These are phyloP conservation scores for Aspergillus awamori DNA, from an alignment of 2,329 filamentous ascomycete species.

Conservation along the genomic window DNA sequence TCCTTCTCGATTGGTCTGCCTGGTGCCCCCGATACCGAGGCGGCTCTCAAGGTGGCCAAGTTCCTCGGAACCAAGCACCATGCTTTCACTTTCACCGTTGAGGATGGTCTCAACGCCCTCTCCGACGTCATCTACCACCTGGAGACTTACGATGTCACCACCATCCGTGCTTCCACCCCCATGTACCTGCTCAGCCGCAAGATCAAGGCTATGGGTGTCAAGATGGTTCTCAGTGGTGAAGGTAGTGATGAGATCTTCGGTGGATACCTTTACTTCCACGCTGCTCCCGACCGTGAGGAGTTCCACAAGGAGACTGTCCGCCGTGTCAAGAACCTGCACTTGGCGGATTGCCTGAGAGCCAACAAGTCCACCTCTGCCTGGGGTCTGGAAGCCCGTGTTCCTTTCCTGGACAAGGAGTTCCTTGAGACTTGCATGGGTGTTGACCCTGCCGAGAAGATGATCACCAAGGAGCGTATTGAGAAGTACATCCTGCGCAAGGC, in stretches of 20 bases:
- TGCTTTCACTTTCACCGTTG: slow-evolving; percentile 96
- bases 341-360: slow-evolving; percentile 93
- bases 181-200: slow-evolving; percentile 98
- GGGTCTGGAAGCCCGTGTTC: slow-evolving; percentile 96
- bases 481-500: slow-evolving; percentile 98
- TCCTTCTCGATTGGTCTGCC: slow-evolving; percentile 98
- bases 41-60: slow-evolving; percentile 88
- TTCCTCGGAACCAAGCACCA: slow-evolving; percentile 98
- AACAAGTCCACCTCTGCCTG: slow-evolving; percentile 99
- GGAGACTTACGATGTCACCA: slow-evolving; percentile 97
- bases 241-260: slow-evolving; percentile 98
- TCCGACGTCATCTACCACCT: slow-evolving; percentile 98
- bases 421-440: slow-evolving; percentile 91
- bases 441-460: slow-evolving; percentile 94
- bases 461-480: slow-evolving; percentile 84
- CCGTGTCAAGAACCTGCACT: slow-evolving; percentile 92
- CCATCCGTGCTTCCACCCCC: slow-evolving; percentile 94
- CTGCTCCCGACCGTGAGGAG: slow-evolving; percentile 83
- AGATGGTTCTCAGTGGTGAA: slow-evolving; percentile 98
- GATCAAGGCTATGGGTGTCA: slow-evolving; percentile 99
- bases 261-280: slow-evolving; percentile 98
- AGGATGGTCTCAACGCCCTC: slow-evolving; percentile 94
- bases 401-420: slow-evolving; percentile 98
- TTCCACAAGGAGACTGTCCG: slow-evolving; percentile 95
- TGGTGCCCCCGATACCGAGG: slow-evolving; percentile 86